phyloP scores from a whole-genome alignment of 441 rosid genomes.

The Arabidopsis hybrid region DNA sequence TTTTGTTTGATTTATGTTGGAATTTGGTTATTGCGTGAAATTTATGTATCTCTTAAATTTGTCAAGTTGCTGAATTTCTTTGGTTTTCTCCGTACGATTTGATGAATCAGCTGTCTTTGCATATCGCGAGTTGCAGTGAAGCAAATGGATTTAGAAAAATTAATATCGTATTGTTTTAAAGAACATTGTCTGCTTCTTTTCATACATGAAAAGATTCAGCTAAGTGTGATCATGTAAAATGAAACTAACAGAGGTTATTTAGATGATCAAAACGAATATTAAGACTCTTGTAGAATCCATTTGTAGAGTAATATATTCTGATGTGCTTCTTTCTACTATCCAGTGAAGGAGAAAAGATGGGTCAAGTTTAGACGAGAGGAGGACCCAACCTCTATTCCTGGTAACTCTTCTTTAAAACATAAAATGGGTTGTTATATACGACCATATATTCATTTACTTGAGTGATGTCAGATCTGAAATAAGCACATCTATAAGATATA shows the following conservation, averaged over 20 bases:
- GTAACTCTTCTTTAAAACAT: conserved; percentile 46
- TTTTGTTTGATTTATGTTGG: neutral
- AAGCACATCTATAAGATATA: neutral
- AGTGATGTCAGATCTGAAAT: conserved; percentile 14
- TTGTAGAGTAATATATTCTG: conserved; percentile 31
- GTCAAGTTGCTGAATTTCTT: neutral
- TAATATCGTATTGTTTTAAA: too few relatives aligned
- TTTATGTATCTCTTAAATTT: neutral
- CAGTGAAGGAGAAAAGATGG: conserved; percentile 98
- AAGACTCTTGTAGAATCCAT: conserved; percentile 14
- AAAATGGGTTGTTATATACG: neutral
- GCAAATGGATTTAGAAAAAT: too few relatives aligned
- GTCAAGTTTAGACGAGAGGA: conserved; percentile 80
- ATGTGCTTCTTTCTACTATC: conserved; percentile 40
- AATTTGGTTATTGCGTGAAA: too few relatives aligned
- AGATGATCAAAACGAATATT: neutral
- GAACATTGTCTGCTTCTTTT: neutral
- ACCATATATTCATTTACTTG: neutral
- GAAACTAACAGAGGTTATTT: too few relatives aligned
- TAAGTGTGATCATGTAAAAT: conserved; percentile 7
- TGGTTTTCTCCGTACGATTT: neutral
- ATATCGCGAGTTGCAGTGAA: too few relatives aligned
- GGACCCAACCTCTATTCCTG: conserved; percentile 89
- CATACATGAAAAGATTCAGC: neutral
- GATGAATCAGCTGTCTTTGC: conserved; percentile 9